Evolutionary conservation across 1,284 basidiomycete species (phyloP).

Genomic region (Phellopilus nigrolimitatus): DNA sequence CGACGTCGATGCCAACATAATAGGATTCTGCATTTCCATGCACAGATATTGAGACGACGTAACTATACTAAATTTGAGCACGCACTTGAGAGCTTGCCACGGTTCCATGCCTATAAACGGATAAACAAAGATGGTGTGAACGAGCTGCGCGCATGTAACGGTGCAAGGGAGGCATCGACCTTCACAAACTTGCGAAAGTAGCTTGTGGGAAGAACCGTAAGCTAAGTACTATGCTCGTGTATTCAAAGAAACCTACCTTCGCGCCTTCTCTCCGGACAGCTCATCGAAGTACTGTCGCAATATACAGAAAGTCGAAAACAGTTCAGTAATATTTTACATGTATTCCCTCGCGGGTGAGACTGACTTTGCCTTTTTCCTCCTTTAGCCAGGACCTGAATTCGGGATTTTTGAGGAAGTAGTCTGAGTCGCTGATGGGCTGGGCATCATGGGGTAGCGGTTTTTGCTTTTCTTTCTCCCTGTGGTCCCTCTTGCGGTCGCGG

Average conservation of each 20-base stretch:
- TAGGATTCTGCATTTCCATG: constrained; percentile 40
- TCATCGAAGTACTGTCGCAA: constrained; percentile 66
- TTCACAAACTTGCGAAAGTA: constrained; percentile 84
- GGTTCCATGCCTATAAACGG: constrained; percentile 63
- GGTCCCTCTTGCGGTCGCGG: not conserved
- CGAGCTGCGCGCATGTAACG: constrained; percentile 1
- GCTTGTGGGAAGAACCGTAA: constrained; percentile 37
- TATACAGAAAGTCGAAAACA: not conserved
- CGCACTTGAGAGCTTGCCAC: constrained; percentile 61
- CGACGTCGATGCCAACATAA: constrained; percentile 53
- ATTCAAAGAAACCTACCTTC: constrained; percentile 47
- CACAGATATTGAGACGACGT: constrained; percentile 3
- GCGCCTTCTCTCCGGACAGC: constrained; percentile 65
- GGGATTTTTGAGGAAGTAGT: constrained; percentile 74
- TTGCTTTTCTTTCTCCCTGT: not conserved
- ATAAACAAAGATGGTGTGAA: constrained; percentile 6
- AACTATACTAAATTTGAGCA: constrained; percentile 2
- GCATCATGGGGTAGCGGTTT: constrained; percentile 42
- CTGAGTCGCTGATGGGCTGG: constrained; percentile 57
- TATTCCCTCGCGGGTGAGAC: no score
- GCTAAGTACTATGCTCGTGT: constrained; percentile 24
- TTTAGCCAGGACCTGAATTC: constrained; percentile 77
- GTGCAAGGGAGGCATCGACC: constrained; percentile 33
- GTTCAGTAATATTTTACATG: not conserved
- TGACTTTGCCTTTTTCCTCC: constrained; percentile 71